Evolutionary conservation across 306 rosid species (phyloP), one percentile per base, ranked within the genome.

Genomic region (Vicia faba): DNA sequence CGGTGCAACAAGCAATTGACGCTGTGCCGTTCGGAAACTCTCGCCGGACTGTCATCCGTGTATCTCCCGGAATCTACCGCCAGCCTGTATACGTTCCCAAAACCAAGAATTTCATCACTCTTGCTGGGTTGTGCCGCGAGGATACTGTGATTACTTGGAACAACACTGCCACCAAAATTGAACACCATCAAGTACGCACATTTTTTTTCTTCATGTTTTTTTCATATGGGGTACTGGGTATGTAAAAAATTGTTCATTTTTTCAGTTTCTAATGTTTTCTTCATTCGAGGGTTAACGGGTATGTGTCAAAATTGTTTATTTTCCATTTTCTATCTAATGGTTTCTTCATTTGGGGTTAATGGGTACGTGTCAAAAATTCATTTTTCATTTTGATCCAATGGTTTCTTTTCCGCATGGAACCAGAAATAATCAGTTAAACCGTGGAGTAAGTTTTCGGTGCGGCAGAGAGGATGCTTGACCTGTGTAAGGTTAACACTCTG

Each of bases 1-100:
- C 98, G 69, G 90, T 93, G 68, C 98, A 93, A 75, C 90, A 88
- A 35, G 98, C 98, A 11, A 78, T 93, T 13, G 96, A 93, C 77
- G 84, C 91, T 18, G 84, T 93, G 18, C 98, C 98, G 4, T 75
- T 93, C 8, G 84, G 84, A 59, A 93, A 93, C 85, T 75, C 69
- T 13, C 48, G 91, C 75, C 91, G 98, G 61, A 90, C 95, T 4
- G 71, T 93, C 18, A 90, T 93, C 60, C 88, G 95, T 1, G 77
- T 93, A 1, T 38, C 90, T 33, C 90, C 97, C n/a, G 98, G 97
- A 10, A 78, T 86, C 58, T 93, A 93, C 78, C 80, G 58, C 35
- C 96, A 93, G 69, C 97, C 98, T 5, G 78, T 93, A 11, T 93
- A 89, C 44, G 83, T 93, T 1, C 96, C 98, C 14, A 93, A 93